These are phyloP conservation scores for Aspergillus sp. DNA, from an alignment of 2,329 filamentous ascomycete species.

Conservation along the genomic window DNA sequence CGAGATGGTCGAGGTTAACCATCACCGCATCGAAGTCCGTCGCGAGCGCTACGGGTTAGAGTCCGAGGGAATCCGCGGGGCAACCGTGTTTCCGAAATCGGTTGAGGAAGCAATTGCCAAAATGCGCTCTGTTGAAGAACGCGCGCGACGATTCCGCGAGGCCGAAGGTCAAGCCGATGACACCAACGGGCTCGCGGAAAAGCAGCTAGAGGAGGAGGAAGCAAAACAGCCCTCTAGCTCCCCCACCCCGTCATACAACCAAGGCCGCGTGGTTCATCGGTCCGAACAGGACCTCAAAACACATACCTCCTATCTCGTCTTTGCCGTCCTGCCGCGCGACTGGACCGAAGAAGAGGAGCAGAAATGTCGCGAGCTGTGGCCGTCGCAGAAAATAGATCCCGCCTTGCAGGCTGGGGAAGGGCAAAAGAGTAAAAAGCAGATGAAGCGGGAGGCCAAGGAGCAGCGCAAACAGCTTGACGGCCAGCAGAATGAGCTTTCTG, in stretches of 20 bases:
- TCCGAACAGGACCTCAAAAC: slow-evolving; percentile 86
- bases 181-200: background rate
- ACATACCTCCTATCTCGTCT: slow-evolving; percentile 94
- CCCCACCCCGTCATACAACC: slow-evolving; percentile 47
- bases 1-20: slow-evolving; percentile 81
- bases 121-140: slow-evolving; percentile 63
- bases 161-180: slow-evolving; percentile 6
- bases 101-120: slow-evolving; percentile 72
- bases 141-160: slow-evolving; percentile 58
- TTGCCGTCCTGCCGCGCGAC: slow-evolving; percentile 76
- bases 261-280: slow-evolving; percentile 70
- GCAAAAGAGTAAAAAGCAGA: slow-evolving; percentile 32
- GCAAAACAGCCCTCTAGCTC: slow-evolving; percentile 7
- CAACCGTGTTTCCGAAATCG: slow-evolving; percentile 56
- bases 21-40: slow-evolving; percentile 70
- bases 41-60: slow-evolving; percentile 72
- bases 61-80: slow-evolving; percentile 57
- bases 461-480: slow-evolving; percentile 19
- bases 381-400: slow-evolving; percentile 44
- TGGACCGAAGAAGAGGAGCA: slow-evolving; percentile 80
- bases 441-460: slow-evolving; percentile 40
- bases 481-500: background rate
- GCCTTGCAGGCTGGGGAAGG: slow-evolving; percentile 8
- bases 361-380: slow-evolving; percentile 56
- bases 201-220: slow-evolving; percentile 1